A percentile compares a stretch with the other conserved stretches of the same genome.
These are phyloP conservation scores for Tricholoma matsutake DNA, from an alignment of 768 basidiomycete species.

Conservation along the genomic window DNA sequence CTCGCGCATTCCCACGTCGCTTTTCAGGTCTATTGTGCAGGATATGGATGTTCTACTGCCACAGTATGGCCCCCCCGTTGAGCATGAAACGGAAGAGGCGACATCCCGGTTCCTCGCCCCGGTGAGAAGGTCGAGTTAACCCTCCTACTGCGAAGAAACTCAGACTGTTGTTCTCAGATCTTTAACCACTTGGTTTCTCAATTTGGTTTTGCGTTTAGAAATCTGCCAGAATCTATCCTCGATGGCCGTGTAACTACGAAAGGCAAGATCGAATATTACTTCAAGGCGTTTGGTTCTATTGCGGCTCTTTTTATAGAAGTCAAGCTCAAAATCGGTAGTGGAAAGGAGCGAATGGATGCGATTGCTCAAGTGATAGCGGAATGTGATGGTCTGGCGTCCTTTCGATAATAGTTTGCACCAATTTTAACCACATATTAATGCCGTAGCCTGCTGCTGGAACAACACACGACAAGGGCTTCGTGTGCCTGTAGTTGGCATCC, in stretches of 20 bases:
- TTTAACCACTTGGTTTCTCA: background rate
- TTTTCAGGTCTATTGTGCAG: no score
- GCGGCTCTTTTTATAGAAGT: background rate
- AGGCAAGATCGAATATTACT: background rate
- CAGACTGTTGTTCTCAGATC: background rate
- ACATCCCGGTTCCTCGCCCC: slow-evolving; percentile 17
- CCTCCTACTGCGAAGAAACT: background rate
- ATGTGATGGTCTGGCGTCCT: background rate
- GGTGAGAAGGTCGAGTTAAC: no score
- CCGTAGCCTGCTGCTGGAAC: background rate
- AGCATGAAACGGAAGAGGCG: slow-evolving; percentile 16
- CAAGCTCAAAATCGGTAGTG: background rate
- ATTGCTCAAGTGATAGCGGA: slow-evolving; percentile 1
- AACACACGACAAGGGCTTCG: background rate
- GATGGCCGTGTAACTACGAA: background rate
- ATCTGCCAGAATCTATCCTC: background rate
- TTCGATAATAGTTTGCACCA: background rate
- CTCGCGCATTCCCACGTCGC: no score
- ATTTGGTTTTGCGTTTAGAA: background rate
- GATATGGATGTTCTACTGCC: no score
- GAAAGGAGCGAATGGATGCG: background rate
- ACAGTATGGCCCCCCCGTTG: no score
- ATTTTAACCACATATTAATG: background rate
- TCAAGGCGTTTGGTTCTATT: background rate
- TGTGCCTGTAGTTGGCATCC: background rate